Evolutionary conservation across 176 grass and related monocot genomes (phyloP), one percentile per base, ranked within the genome.

Genomic region (Areca catechu): DNA sequence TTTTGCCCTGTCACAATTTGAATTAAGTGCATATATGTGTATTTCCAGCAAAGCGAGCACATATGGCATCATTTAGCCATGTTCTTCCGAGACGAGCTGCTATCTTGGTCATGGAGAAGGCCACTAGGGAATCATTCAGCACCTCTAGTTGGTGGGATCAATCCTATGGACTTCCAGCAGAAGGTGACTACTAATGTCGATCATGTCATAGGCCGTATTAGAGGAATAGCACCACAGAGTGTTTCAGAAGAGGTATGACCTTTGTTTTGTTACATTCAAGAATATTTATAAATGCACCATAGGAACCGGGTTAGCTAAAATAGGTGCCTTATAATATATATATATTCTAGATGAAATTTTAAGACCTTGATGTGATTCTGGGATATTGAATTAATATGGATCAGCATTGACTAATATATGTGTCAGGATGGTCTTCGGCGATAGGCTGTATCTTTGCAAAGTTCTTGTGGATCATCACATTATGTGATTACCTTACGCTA

Each of bases 21-120:
- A 3, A 1, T 54, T 54, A 6, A 67, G 4, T 19, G 4, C 20
- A 20, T 27, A 22, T n/a, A 78, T 22, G 48, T 37, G 12, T 16
- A 55, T 71, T 70, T 79, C 16, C 84, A 98, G 94, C 88, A 98
- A 98, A 85, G 20, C 73, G 84, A 98, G 47, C 94, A 98, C 48
- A 98, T 93, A 76, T 98, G 94, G 94, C 81, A 98, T 80, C 94
- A 98, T 80, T 58, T 98, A 66, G 94, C 94, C 28, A 98, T 98
- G 94, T 98, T 98, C 65, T 98, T 98, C 72, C 81, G 94, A 49
- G 94, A 98, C 47, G 94, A 98, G 60, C 66, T 98, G 29, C 78
- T 98, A 72, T 98, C 94, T 70, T 98, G 94, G 94, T 98, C 88
- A 17, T 92, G 88, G 94, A 81, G 94, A 69, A 88, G 88, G 70